Evolutionary conservation across 1,284 basidiomycete species (phyloP).

Genomic region (Cutaneotrichosporon sp.): DNA sequence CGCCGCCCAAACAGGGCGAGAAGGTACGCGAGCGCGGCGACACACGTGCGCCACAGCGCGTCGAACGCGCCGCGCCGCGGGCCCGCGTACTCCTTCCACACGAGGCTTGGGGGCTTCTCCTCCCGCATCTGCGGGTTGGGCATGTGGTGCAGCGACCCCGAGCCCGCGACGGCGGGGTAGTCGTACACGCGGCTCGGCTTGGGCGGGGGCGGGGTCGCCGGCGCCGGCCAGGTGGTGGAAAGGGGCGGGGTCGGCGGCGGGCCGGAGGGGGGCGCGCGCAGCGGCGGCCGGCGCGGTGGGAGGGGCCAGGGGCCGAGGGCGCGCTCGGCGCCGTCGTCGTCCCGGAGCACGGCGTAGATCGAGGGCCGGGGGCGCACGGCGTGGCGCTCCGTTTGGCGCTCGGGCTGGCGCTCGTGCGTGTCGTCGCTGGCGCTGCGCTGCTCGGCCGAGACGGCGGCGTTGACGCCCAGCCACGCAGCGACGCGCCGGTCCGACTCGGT

Average conservation of each 20-base stretch:
- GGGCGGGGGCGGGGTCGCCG: not conserved
- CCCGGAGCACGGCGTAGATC: not conserved
- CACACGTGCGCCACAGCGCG: not conserved
- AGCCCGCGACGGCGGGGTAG: constrained; percentile 1
- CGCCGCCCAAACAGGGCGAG: not conserved
- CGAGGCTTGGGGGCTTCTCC: not conserved
- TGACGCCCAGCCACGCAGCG: not conserved
- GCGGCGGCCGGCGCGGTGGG: not conserved
- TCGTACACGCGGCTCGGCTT: not conserved
- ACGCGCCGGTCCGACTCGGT: not conserved
- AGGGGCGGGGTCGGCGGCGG: not conserved
- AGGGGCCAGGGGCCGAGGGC: not conserved
- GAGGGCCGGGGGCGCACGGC: not conserved
- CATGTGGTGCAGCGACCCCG: not conserved
- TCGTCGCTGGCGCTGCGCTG: not conserved
- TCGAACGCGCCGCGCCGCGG: not conserved
- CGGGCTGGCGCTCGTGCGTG: not conserved
- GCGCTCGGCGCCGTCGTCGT: not conserved
- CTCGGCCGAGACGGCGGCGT: not conserved
- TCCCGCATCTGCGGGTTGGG: not conserved
- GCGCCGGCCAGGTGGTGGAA: not conserved
- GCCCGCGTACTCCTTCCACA: not conserved
- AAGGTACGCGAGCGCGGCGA: not conserved
- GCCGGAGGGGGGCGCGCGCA: not conserved
- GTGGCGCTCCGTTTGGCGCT: too few relatives aligned